Evolutionary conservation across 805 yeast genomes (phyloP).

Genomic region (Candida yuanshanica): DNA sequence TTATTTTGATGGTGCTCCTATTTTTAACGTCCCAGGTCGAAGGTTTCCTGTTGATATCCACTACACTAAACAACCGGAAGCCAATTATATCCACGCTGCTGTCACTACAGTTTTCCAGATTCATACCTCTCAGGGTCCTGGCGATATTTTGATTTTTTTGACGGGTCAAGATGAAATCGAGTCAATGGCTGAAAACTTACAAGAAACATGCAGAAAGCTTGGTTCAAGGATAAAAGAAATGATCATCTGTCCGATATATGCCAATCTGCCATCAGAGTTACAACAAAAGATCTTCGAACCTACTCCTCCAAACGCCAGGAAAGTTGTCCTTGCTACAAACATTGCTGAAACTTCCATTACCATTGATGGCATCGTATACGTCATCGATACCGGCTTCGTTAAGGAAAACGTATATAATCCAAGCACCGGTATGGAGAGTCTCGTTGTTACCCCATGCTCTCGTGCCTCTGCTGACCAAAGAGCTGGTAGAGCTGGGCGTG

Average conservation of each 20-base stretch:
- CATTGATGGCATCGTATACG: constrained; percentile 91
- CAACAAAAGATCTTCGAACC: constrained; percentile 82
- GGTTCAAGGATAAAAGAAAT: constrained; percentile 50
- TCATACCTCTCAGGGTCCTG: constrained; percentile 63
- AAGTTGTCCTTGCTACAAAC: constrained; percentile 90
- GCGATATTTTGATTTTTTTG: constrained; percentile 84
- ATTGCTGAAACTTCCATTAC: constrained; percentile 97
- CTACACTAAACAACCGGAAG: constrained; percentile 82
- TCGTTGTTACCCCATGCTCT: constrained; percentile 84
- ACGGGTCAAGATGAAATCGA: constrained; percentile 98
- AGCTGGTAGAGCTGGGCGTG: constrained; percentile 97
- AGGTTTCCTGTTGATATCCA: constrained; percentile 86
- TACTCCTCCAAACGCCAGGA: constrained; percentile 72
- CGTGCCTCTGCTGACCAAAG: constrained; percentile 95
- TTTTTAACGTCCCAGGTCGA: constrained; percentile 86
- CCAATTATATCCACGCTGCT: constrained; percentile 87
- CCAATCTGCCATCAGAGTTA: constrained; percentile 80
- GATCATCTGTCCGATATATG: constrained; percentile 81
- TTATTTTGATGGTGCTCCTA: constrained; percentile 79
- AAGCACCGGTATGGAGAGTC: constrained; percentile 79
- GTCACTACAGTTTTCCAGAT: constrained; percentile 83
- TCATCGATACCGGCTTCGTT: constrained; percentile 91
- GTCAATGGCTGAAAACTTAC: constrained; percentile 61
- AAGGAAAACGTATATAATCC: constrained; percentile 90
- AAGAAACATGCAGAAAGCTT: constrained; percentile 58